Evolutionary conservation across 768 basidiomycete genomes (phyloP).

Genomic region (Leccinum imitatum): DNA sequence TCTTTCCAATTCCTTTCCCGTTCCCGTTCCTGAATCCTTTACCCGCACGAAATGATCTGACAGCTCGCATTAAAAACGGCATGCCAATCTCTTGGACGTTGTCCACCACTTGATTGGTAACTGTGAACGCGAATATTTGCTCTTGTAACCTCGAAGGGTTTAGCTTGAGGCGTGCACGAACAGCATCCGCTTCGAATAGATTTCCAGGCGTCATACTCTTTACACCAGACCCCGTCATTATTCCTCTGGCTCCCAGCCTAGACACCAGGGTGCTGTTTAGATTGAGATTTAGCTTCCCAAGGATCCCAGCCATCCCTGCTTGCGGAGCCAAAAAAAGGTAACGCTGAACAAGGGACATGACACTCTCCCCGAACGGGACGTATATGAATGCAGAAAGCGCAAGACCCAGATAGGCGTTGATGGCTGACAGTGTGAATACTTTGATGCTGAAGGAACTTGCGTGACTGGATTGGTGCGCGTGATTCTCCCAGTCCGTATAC

Average conservation of each 20-base stretch:
- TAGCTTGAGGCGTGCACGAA: conserved; percentile 54
- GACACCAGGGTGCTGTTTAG: conserved; percentile 31
- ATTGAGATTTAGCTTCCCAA: conserved; percentile 26
- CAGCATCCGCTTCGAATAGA: conserved; percentile 53
- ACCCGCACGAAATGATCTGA: conserved; percentile 49
- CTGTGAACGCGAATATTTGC: conserved; percentile 92
- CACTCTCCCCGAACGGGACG: conserved; percentile 85
- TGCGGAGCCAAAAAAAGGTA: conserved; percentile 27
- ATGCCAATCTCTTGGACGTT: conserved; percentile 78
- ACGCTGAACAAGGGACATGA: conserved; percentile 58
- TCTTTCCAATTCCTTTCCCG: conserved; percentile 34
- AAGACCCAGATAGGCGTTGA: conserved; percentile 92
- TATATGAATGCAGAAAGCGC: conserved; percentile 94
- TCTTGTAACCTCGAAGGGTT: conserved; percentile 73
- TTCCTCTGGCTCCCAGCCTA: conserved; percentile 23
- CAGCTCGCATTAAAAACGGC: conserved; percentile 69
- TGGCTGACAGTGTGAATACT: conserved; percentile 82
- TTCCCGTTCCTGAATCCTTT: conserved; percentile 34
- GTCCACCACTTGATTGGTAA: conserved; percentile 84
- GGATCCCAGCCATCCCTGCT: conserved; percentile 10
- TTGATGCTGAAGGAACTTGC: conserved; percentile 84
- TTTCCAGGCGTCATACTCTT: conserved; percentile 18
- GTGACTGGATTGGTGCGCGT: conserved; percentile 74
- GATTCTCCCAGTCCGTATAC: conserved; percentile 91
- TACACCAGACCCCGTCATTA: conserved; percentile 9